Base-by-base conservation (phyloP, 306 rosid genomes). In the Acacia melanoxylon region DNA sequence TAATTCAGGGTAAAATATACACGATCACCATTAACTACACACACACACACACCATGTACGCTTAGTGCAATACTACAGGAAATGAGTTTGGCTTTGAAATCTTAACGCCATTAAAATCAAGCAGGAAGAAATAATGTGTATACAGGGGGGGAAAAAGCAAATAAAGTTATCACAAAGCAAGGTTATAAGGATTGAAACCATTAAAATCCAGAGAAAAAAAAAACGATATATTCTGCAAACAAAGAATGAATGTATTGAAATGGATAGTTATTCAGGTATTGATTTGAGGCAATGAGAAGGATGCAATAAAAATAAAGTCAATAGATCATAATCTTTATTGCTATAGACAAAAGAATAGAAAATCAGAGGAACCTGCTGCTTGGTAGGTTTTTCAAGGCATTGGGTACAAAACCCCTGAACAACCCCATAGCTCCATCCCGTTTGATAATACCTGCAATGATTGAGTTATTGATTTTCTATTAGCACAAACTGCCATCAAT, bases 331-430 rank as follows among this genome's bases (percentile, higher is more conserved):
- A 61, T 52, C 70, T 40, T 40, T 68, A 73, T 11, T 52, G 56
- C 16, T 29, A 45, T 12, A 61, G 40, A 22, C 75, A 54, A 80
- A 8, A 42, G 46, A 44, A 44, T 69, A 44, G 61, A 58, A 77
- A 45, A 33, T 86, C 78, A 68, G 42, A 44, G 66, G 63, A 78
- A 95, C 98, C 98, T 95, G 94, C 97, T 94, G 79, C 81, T 93
- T 67, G 98, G 97, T 61, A 94, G 86, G 81, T 82, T 35, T 37
- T 37, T 37, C 8, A 37, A 37, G 41, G 41, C 41, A 37, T 37
- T 37, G 8, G 98, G 92, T 78, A 93, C 79, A 66, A 94, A 94
- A n/a, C 98, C 41, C 41, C 8, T 37, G 8, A 37, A 37, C 41
- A 37, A 6, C 41, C 41, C 41, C 6, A 37, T 37, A 37, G 15